Percentiles rank a stretch among this genome's conserved stretches.
Evolutionary conservation across 768 basidiomycete genomes (phyloP).

Genomic region (Tephrocybe sp.): DNA sequence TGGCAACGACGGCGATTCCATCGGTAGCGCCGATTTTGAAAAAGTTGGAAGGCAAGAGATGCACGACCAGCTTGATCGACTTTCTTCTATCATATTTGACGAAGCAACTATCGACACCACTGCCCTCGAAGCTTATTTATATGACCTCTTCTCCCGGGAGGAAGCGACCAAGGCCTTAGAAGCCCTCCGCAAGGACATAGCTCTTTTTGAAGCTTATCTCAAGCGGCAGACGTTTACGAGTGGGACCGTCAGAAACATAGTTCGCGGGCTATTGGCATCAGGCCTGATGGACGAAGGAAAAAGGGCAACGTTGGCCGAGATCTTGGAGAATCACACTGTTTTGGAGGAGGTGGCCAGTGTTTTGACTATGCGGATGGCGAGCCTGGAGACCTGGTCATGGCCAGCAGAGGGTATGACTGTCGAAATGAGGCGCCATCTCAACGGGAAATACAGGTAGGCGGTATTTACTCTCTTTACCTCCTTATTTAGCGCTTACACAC

Average conservation of each 20-base stretch:
- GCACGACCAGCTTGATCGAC: constrained; percentile 29
- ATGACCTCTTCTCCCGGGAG: constrained; percentile 34
- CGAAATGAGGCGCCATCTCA: constrained; percentile 47
- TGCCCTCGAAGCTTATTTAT: constrained; percentile 34
- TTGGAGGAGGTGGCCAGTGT: constrained; percentile 44
- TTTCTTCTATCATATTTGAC: constrained; percentile 41
- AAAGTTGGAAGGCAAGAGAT: constrained; percentile 40
- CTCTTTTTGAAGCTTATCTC: constrained; percentile 27
- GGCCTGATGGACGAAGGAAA: constrained; percentile 42
- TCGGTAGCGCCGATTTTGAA: constrained; percentile 18
- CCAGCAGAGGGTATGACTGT: constrained; percentile 38
- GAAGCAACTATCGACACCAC: constrained; percentile 31
- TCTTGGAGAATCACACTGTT: constrained; percentile 36
- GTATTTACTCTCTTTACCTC: neutral
- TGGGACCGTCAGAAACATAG: constrained; percentile 27
- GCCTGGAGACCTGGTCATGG: constrained; percentile 44
- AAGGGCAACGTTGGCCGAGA: constrained; percentile 39
- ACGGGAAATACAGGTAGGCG: constrained; percentile 45
- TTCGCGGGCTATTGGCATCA: constrained; percentile 33
- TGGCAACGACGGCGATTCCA: constrained; percentile 8
- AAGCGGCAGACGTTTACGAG: constrained; percentile 23
- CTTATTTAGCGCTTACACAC: neutral
- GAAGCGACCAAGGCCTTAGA: constrained; percentile 29
- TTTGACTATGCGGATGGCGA: constrained; percentile 44
- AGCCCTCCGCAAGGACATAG: constrained; percentile 28